Base-by-base conservation (phyloP, 352 stramenopile species). In the Phytophthora tubulina region DNA sequence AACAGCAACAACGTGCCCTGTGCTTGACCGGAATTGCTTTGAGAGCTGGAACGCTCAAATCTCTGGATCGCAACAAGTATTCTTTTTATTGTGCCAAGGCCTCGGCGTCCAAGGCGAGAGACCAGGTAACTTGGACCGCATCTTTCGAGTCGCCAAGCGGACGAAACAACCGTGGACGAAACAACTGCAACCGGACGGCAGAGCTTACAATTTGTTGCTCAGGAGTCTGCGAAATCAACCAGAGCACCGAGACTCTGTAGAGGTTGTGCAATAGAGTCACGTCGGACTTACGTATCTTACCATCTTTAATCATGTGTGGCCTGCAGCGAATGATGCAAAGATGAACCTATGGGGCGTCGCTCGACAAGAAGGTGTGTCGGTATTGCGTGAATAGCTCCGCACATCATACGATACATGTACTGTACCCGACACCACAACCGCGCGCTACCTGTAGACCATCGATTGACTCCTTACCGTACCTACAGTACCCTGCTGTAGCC, bases 21-120 rank as follows among this genome's bases (percentile, higher is more conserved):
- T 49, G 38, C 41, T 56, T 62, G 50, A 17, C 6, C 48, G 21
- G 21, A 27, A 27, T 27, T 27, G 21, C 21, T 27, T 35, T 33
- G 49, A 76, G 69, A 64, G 57, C 64, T 73, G 57, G 21, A 64
- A 6, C 17, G n/a, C 48, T 70, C 71, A 75, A 78, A 78, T 78
- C 66, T 57, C 11, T 32, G 32, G 54, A 68, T 67, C 15, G 14
- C 27, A 27, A 13, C 48, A 42, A 61, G 52, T 61, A 61, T 42
- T 70, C 58, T 77, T 74, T 74, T 63, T 21, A 61, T 63, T 31
- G 17, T 45, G 36, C 41, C 39, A 60, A 27, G 21, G 21, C 21
- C 1, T 27, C 63, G 46, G 31, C 63, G 36, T 7, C 14, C 36
- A 55, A 60, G 30, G 59, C 42, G 15, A 27, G 21, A 27, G 55